These are phyloP conservation scores for Sporothrix protearum DNA, from an alignment of 2,329 filamentous ascomycete species.

Conservation along the genomic window DNA sequence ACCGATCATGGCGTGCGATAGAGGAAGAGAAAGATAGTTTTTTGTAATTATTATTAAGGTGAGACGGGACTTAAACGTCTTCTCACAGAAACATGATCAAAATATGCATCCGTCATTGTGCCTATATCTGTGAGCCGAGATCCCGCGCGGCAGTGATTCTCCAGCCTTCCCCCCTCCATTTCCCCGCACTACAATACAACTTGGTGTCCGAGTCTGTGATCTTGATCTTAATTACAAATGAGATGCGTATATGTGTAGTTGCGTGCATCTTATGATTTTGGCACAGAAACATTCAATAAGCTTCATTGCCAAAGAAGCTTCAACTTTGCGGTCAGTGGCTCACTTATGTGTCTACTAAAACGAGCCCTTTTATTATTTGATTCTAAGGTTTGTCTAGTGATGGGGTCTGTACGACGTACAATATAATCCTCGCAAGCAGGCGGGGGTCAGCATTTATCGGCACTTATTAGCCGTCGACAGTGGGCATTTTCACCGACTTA, in stretches of 20 bases:
- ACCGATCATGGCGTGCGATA: not conserved
- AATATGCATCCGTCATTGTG: not conserved
- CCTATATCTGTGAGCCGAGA: not conserved
- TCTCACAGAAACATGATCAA: not conserved
- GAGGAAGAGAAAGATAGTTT: too few species aligned
- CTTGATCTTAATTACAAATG: not conserved
- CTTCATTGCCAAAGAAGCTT: not conserved
- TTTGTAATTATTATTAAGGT: too few species aligned
- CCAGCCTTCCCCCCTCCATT: constrained; percentile 1
- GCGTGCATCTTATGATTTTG: not conserved
- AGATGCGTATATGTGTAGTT: not conserved
- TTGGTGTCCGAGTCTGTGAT: not conserved
- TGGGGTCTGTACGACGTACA: not conserved
- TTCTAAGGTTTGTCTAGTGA: too few species aligned
- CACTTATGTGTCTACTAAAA: not conserved
- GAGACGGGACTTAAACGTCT: not conserved
- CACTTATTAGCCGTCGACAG: not conserved
- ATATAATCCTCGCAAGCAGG: not conserved
- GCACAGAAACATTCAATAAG: not conserved
- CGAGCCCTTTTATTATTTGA: not conserved
- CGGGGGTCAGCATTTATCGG: not conserved
- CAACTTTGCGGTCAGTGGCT: not conserved
- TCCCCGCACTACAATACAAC: not conserved
- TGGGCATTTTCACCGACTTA: not conserved
- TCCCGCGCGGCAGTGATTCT: not conserved